Conservation (phyloP, 2,329 filamentous ascomycete species). For the Thielaviopsis punctulata region DNA sequence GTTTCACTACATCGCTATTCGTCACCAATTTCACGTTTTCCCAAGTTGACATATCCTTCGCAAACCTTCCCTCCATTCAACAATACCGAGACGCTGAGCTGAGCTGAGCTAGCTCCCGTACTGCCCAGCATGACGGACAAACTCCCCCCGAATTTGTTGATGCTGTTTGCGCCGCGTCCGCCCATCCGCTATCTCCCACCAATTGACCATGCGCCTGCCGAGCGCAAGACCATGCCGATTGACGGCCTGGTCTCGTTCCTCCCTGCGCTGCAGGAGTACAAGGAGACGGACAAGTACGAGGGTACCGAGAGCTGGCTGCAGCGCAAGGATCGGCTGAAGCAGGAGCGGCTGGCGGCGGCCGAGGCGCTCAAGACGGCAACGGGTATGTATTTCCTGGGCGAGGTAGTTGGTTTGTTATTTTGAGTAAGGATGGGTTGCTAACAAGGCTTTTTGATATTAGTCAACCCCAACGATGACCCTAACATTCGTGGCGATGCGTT, state of each 20-base stretch:
- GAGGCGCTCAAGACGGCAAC: constrained; percentile 40
- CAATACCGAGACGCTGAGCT: not conserved
- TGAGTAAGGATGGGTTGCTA: not conserved
- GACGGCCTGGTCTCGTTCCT: constrained; percentile 60
- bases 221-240: constrained; percentile 58
- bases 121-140: constrained; percentile 70
- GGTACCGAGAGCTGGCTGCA: constrained; percentile 91
- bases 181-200: constrained; percentile 79
- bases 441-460: constrained; percentile 24
- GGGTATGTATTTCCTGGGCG: constrained; percentile 3
- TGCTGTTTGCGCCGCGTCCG: constrained; percentile 87
- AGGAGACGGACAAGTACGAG: constrained; percentile 56
- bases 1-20: no score
- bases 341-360: constrained; percentile 57
- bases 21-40: no score
- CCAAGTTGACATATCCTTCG: no score
- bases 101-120: no score
- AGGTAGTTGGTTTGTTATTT: not conserved
- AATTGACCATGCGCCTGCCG: constrained; percentile 64
- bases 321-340: constrained; percentile 63
- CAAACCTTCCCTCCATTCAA: not conserved
- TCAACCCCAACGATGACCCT: constrained; percentile 66
- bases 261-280: constrained; percentile 57
- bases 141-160: constrained; percentile 78
- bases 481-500: constrained; percentile 88